Evolutionary conservation across 495 filamentous ascomycete species (phyloP).

Genomic region (Aspergillus heteromorphus): DNA sequence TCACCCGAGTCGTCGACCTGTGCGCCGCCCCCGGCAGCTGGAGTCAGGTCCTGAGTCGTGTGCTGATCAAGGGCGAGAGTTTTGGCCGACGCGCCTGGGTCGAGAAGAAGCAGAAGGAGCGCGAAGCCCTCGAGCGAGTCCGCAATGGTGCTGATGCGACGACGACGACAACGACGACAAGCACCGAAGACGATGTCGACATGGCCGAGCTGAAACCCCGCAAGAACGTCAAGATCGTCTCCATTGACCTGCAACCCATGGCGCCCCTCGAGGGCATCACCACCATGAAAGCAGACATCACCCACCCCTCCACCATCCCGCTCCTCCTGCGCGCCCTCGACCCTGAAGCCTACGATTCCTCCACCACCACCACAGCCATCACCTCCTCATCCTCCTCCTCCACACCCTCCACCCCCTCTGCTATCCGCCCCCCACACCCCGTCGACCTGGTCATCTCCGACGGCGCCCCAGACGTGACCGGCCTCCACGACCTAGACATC

Average conservation of each 20-base stretch:
- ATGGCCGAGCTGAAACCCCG: conserved; percentile 46
- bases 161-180: too few species aligned
- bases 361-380: conserved; percentile 27
- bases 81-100: conserved; percentile 81
- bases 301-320: conserved; percentile 89
- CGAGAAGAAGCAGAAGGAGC: conserved; percentile 62
- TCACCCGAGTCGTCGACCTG: conserved; percentile 92
- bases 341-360: conserved; percentile 60
- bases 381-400: conserved; percentile 18
- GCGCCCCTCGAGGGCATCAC: conserved; percentile 86
- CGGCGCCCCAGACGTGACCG: conserved; percentile 93
- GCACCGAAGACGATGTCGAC: conserved; percentile 26
- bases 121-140: conserved; percentile 36
- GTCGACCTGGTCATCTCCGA: conserved; percentile 93
- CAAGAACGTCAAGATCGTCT: conserved; percentile 83
- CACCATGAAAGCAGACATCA: conserved; percentile 90
- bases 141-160: conserved; percentile 20
- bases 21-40: conserved; percentile 95
- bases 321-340: conserved; percentile 80
- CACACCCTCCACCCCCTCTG: conserved; percentile 28
- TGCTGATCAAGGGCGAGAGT: conserved; percentile 86
- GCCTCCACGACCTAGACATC: conserved; percentile 93
- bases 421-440: conserved; percentile 54
- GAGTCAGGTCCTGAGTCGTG: conserved; percentile 90
- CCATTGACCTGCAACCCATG: conserved; percentile 95